Evolutionary conservation across 2,329 filamentous ascomycete species (phyloP).

Genomic region (Talaromyces piceae): DNA sequence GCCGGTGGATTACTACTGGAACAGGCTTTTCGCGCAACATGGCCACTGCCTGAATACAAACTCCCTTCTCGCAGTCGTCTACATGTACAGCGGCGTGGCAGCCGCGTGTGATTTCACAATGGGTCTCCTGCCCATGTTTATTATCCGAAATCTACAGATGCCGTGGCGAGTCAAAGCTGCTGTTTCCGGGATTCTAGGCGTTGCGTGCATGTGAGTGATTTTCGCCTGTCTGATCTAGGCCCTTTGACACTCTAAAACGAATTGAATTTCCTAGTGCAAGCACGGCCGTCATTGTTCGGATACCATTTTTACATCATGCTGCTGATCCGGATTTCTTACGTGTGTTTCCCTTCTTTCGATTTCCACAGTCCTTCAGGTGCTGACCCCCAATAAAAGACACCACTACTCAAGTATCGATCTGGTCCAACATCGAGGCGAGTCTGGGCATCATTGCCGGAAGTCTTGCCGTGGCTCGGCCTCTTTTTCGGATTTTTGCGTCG

Average conservation of each 20-base stretch:
- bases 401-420: slow-evolving; percentile 31
- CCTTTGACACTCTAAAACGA: background rate
- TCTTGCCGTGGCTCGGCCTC: slow-evolving; percentile 43
- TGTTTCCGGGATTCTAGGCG: slow-evolving; percentile 46
- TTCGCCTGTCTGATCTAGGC: background rate
- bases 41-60: slow-evolving; percentile 37
- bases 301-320: slow-evolving; percentile 24
- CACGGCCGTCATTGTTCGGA: slow-evolving; percentile 30
- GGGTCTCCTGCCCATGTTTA: slow-evolving; percentile 46
- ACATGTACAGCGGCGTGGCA: slow-evolving; percentile 45
- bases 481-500: slow-evolving; percentile 16
- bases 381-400: background rate
- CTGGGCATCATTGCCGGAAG: slow-evolving; percentile 40
- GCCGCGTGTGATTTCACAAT: slow-evolving; percentile 46
- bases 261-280: slow-evolving; percentile 23
- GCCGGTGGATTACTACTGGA: slow-evolving; percentile 46
- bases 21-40: slow-evolving; percentile 14
- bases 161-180: slow-evolving; percentile 44
- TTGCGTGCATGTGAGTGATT: slow-evolving; percentile 45
- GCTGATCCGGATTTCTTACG: slow-evolving; percentile 14
- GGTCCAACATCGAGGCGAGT: slow-evolving; percentile 33
- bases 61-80: slow-evolving; percentile 24
- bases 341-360: background rate
- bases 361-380: background rate
- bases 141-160: slow-evolving; percentile 52